Conservation (phyloP, 306 rosid species). For the Rosa multiflora region DNA sequence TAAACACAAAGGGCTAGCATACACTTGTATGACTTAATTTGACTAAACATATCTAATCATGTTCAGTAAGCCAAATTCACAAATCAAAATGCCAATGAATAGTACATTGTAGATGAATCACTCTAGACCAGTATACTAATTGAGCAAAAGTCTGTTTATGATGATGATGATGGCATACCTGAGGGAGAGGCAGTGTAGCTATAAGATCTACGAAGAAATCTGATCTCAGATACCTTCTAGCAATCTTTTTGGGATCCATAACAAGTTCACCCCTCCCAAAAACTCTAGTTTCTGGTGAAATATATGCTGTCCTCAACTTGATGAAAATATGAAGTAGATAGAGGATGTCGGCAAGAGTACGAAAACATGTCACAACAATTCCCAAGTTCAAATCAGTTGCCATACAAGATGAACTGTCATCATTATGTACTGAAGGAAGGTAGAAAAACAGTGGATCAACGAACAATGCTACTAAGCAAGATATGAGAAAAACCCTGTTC, state of each 20-base stretch:
- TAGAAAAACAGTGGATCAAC: constrained; percentile 90
- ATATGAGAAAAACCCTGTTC: constrained; percentile 66
- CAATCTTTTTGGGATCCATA: constrained; percentile 63
- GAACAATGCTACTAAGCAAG: constrained; percentile 70
- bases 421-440: constrained; percentile 56
- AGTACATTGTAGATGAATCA: neutral
- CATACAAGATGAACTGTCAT: constrained; percentile 56
- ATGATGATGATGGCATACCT: constrained; percentile 44
- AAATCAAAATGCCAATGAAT: neutral
- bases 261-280: constrained; percentile 94
- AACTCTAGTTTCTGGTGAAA: constrained; percentile 79
- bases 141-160: neutral
- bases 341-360: constrained; percentile 75
- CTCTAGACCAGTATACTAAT: neutral
- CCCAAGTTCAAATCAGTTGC: constrained; percentile 69
- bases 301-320: constrained; percentile 82
- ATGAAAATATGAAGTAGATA: constrained; percentile 64
- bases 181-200: constrained; percentile 90
- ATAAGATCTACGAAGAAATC: constrained; percentile 75
- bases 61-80: neutral
- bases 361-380: constrained; percentile 66
- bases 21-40: neutral
- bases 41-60: neutral
- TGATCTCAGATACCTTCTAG: constrained; percentile 59
- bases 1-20: neutral